Percentiles rank a stretch among this genome's conserved stretches.
These are phyloP conservation scores for Ambispora gerdemannii DNA, from an alignment of 192 early-diverging fungal species.

Conservation along the genomic window DNA sequence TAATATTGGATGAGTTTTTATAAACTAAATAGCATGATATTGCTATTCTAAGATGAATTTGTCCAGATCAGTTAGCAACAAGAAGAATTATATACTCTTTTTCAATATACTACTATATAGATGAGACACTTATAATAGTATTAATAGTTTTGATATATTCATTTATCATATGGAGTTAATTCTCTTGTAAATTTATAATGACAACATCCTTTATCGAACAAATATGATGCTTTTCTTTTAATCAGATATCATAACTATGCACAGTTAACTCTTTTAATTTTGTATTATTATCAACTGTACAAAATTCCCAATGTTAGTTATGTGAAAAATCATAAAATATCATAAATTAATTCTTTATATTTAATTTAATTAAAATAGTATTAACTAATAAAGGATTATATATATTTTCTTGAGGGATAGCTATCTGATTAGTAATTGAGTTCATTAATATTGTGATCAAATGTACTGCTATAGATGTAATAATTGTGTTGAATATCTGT, in stretches of 20 bases:
- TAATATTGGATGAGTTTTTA: background rate
- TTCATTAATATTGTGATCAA: background rate
- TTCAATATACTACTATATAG: no score
- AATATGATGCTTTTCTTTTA: background rate
- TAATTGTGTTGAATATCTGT: background rate
- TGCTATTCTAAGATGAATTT: background rate
- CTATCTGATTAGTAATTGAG: background rate
- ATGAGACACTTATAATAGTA: background rate
- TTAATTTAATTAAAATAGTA: background rate
- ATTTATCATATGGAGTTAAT: background rate
- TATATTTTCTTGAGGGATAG: background rate
- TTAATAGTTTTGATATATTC: background rate
- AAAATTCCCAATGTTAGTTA: background rate
- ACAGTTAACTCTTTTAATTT: background rate
- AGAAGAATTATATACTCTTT: background rate
- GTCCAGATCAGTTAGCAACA: conserved; percentile 3
- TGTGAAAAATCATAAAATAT: background rate
- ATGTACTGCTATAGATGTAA: background rate
- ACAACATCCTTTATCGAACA: background rate
- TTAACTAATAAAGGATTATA: background rate
- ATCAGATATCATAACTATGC: background rate
- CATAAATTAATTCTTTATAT: background rate
- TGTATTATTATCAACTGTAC: background rate
- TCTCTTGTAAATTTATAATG: background rate
- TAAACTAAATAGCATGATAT: background rate